Evolutionary conservation across 371 early-diverging fungal genomes (phyloP).

Genomic region (Lichtheimia ornata): DNA sequence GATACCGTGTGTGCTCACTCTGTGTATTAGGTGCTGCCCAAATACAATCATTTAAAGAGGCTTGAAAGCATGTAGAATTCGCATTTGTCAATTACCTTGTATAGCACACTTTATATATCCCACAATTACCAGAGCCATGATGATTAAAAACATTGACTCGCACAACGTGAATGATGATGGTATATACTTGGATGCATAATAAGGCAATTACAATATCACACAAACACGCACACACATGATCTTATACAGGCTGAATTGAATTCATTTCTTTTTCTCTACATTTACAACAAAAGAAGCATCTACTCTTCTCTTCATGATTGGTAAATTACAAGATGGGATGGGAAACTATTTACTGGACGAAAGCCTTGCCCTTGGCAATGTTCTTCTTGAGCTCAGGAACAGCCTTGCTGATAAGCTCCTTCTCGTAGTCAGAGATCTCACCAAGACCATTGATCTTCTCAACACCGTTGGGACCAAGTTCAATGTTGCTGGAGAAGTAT

Average conservation of each 20-base stretch:
- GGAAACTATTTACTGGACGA: slow-evolving; percentile 50
- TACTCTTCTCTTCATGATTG: background rate
- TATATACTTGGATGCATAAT: too few relatives aligned
- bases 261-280: background rate
- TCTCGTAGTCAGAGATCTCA: slow-evolving; percentile 84
- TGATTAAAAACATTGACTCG: too few relatives aligned
- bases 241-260: too few relatives aligned
- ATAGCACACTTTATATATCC: too few relatives aligned
- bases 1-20: background rate
- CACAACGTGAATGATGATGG: too few relatives aligned
- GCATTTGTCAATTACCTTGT: too few relatives aligned
- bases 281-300: slow-evolving; percentile 2
- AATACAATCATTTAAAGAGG: slow-evolving; percentile 63
- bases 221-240: too few relatives aligned
- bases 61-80: slow-evolving; percentile 16
- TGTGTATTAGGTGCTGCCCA: slow-evolving; percentile 50
- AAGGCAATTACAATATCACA: too few relatives aligned
- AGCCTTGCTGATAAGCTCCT: slow-evolving; percentile 85
- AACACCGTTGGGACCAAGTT: slow-evolving; percentile 93
- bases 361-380: slow-evolving; percentile 83
- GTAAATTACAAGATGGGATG: background rate
- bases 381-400: slow-evolving; percentile 93
- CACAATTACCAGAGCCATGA: too few relatives aligned
- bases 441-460: slow-evolving; percentile 90
- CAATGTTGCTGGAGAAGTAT: slow-evolving; percentile 96